These are phyloP conservation scores for Ogataea chonburiensis DNA, from an alignment of 805 yeast species.

Conservation along the genomic window DNA sequence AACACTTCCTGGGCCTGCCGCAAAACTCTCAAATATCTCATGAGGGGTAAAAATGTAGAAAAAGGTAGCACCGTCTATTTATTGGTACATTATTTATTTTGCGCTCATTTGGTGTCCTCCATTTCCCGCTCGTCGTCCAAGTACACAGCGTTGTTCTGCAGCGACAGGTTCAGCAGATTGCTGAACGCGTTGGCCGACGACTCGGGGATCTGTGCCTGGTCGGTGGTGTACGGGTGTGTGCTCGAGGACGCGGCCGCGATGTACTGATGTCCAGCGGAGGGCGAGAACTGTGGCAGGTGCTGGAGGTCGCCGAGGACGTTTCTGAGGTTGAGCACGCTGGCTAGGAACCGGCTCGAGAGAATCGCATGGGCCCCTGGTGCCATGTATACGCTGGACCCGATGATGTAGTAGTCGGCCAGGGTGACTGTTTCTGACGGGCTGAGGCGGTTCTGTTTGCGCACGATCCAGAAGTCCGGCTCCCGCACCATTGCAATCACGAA, in stretches of 20 bases:
- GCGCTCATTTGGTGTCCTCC: constrained; percentile 20
- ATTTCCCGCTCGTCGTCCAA: constrained; percentile 25
- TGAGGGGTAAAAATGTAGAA: constrained; percentile 23
- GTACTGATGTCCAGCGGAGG: constrained; percentile 59
- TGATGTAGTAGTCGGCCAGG: constrained; percentile 77
- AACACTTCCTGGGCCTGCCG: constrained; percentile 47
- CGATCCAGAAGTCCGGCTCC: constrained; percentile 93
- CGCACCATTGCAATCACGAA: constrained; percentile 70
- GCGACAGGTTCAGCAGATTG: constrained; percentile 29
- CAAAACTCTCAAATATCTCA: constrained; percentile 36
- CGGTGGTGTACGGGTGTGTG: constrained; percentile 5
- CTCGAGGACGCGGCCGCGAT: constrained; percentile 12
- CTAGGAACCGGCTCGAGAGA: constrained; percentile 65
- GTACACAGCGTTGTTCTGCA: constrained; percentile 27
- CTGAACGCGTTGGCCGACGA: constrained; percentile 30
- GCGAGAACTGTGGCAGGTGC: constrained; percentile 52
- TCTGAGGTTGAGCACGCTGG: constrained; percentile 44
- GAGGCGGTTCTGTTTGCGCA: constrained; percentile 73
- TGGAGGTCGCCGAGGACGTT: constrained; percentile 48
- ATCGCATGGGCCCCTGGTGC: constrained; percentile 77
- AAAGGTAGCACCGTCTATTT: too few species aligned
- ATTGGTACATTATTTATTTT: too few species aligned
- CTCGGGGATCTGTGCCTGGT: constrained; percentile 18
- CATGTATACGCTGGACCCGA: constrained; percentile 91
- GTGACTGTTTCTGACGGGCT: constrained; percentile 51